Base-by-base conservation (phyloP, 2,329 filamentous ascomycete genomes). In the Xylaria hypoxylon region DNA sequence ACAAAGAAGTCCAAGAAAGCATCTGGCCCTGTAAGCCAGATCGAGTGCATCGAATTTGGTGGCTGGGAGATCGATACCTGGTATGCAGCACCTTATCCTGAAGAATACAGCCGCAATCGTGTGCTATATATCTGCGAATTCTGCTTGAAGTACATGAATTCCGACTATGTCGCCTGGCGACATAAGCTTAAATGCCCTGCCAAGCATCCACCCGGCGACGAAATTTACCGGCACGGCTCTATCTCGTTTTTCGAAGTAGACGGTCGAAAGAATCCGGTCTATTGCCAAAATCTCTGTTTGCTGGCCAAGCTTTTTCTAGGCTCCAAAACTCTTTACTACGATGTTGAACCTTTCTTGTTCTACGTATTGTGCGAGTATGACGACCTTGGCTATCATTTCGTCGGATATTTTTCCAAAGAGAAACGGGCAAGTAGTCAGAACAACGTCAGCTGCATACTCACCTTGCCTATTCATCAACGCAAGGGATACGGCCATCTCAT, bases 81-180 rank as follows among this genome's bases (percentile, higher is more conserved):
- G 94, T 97, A 99, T 80, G 95, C 96, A 33, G 96, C 96, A 44
- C 96, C 96, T 13, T 99, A 99, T 77, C 96, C 96, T 0, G 96
- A 97, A 77, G 96, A 99, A 80, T 99, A 99, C 83, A 98, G 94
- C 78, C 90, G 95, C 70, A 98, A 99, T 77, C 90, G 93, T 33
- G 92, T 97, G 42, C 86, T 99, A n/a, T 98, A 97, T 80, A 98
- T 99, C 70, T 99, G 96, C 84, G 96, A 99, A 79, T 99, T 98
- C 79, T 99, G 96, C 78, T 85, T 99, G 67, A 99, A 98, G 80
- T 99, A 99, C 82, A 97, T 99, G 94, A 97, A 96, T 79, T 98
- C 96, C 19, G 95, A 97, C 78, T 98, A 97, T 75, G 96, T 99
- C 31, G 95, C 96, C 15, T 98, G 95, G 93, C 89, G 96, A 59